A percentile compares a stretch with the other conserved stretches of the same genome.
phyloP scores from a whole-genome alignment of 768 basidiomycete genomes.

The Boletus rubroflammeus region DNA sequence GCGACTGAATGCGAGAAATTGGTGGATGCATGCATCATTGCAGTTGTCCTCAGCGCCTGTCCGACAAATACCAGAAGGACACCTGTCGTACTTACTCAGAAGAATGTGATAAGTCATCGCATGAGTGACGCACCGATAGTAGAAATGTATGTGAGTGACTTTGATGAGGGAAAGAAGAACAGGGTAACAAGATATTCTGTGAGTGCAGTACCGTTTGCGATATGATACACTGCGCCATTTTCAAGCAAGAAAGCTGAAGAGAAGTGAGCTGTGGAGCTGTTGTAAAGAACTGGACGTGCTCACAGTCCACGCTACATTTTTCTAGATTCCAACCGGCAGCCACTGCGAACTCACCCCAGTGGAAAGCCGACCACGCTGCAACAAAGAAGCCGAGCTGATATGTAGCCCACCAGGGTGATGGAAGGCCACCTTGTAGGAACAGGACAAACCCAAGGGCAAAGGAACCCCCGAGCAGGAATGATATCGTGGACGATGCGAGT shows the following conservation, averaged over 20 bases:
- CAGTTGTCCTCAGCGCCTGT: conserved; percentile 76
- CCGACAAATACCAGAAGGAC: conserved; percentile 60
- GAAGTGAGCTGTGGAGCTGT: conserved; percentile 2
- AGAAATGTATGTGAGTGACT: conserved; percentile 57
- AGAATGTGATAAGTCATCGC: not conserved
- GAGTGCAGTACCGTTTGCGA: conserved; percentile 76
- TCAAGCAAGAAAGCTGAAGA: conserved; percentile 84
- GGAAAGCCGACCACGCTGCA: conserved; percentile 82
- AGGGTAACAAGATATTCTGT: conserved; percentile 73
- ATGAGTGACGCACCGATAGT: conserved; percentile 45
- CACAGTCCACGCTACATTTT: conserved; percentile 91
- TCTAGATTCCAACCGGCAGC: conserved; percentile 95
- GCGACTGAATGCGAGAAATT: conserved; percentile 93
- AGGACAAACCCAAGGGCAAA: conserved; percentile 58
- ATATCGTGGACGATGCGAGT: conserved; percentile 68
- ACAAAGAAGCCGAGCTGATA: conserved; percentile 81
- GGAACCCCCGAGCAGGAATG: conserved; percentile 77
- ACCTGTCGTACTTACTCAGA: conserved; percentile 42
- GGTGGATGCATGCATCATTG: conserved; percentile 95
- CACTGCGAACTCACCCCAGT: conserved; percentile 91
- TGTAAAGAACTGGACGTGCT: conserved; percentile 32
- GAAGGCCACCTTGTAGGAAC: conserved; percentile 46
- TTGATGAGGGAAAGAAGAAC: conserved; percentile 64
- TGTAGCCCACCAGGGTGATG: conserved; percentile 56
- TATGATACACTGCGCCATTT: conserved; percentile 81